phyloP scores from a whole-genome alignment of 1,284 basidiomycete species.

The Ustilago sp. region DNA sequence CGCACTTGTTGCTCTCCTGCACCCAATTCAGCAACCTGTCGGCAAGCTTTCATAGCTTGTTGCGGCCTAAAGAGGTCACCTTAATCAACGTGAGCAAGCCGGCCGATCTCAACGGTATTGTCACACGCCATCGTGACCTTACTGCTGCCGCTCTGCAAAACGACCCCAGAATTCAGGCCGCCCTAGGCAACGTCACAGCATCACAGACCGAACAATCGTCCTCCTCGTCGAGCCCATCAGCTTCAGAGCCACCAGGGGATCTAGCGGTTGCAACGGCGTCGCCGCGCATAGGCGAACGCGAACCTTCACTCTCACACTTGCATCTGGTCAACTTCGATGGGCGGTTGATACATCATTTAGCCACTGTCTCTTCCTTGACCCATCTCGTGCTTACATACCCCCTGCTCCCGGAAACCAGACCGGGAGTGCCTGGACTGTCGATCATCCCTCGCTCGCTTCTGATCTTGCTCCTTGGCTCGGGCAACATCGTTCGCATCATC shows the following conservation, averaged over 20 bases:
- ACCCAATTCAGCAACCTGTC: slow-evolving; percentile 14
- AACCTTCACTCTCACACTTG: slow-evolving; percentile 38
- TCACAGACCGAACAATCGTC: not conserved
- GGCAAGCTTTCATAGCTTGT: slow-evolving; percentile 15
- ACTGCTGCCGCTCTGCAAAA: slow-evolving; percentile 32
- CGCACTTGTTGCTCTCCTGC: slow-evolving; percentile 39
- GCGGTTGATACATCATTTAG: slow-evolving; percentile 43
- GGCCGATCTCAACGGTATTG: slow-evolving; percentile 32
- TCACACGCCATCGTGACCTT: slow-evolving; percentile 39
- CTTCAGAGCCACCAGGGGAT: not conserved
- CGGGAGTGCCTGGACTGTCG: slow-evolving; percentile 29
- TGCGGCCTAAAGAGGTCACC: slow-evolving; percentile 25
- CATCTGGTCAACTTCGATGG: slow-evolving; percentile 48
- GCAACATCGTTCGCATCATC: slow-evolving; percentile 31
- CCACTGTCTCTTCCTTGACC: slow-evolving; percentile 36
- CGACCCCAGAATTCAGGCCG: slow-evolving; percentile 33
- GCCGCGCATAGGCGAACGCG: slow-evolving; percentile 5
- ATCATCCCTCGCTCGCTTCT: slow-evolving; percentile 42
- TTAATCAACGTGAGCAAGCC: slow-evolving; percentile 26
- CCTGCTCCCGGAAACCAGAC: slow-evolving; percentile 11
- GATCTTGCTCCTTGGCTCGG: slow-evolving; percentile 40
- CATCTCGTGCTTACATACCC: slow-evolving; percentile 49
- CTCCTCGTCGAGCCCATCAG: not conserved
- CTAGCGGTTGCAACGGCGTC: not conserved
- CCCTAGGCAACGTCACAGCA: slow-evolving; percentile 10